phyloP scores from a whole-genome alignment of 1,139 yeast species.

The Spathaspora sp. region DNA sequence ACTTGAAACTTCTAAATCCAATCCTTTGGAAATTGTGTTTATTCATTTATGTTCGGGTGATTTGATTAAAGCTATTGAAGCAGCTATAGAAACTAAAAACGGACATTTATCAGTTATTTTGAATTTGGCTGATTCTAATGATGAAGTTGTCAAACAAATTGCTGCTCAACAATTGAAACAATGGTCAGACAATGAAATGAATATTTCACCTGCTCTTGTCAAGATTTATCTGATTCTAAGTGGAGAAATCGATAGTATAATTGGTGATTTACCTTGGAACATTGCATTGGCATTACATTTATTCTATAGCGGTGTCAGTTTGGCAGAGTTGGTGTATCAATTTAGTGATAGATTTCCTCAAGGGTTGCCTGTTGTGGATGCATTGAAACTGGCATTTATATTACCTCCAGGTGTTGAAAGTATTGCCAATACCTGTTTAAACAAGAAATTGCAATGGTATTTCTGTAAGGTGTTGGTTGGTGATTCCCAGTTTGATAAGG shows the following conservation, averaged over 20 bases:
- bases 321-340: conserved; percentile 36
- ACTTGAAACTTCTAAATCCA: conserved; percentile 19
- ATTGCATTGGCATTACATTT: conserved; percentile 57
- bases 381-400: conserved; percentile 22
- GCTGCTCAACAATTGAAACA: conserved; percentile 62
- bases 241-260: conserved; percentile 48
- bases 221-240: conserved; percentile 65
- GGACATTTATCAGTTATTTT: conserved; percentile 69
- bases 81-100: conserved; percentile 59
- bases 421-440: conserved; percentile 17
- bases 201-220: conserved; percentile 52
- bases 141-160: conserved; percentile 49
- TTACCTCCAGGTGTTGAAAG: conserved; percentile 2
- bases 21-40: conserved; percentile 52
- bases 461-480: conserved; percentile 42
- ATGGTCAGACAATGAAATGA: conserved; percentile 54
- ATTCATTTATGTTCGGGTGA: conserved; percentile 55
- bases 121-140: conserved; percentile 72
- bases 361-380: conserved; percentile 17
- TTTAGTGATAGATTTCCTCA: conserved; percentile 14
- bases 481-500: conserved; percentile 29
- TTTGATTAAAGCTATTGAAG: conserved; percentile 57
- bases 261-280: conserved; percentile 63
- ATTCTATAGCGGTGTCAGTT: conserved; percentile 55
- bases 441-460: conserved; percentile 53